Evolutionary conservation across 1,139 yeast species (phyloP).

Genomic region (Dujonia santamariae): DNA sequence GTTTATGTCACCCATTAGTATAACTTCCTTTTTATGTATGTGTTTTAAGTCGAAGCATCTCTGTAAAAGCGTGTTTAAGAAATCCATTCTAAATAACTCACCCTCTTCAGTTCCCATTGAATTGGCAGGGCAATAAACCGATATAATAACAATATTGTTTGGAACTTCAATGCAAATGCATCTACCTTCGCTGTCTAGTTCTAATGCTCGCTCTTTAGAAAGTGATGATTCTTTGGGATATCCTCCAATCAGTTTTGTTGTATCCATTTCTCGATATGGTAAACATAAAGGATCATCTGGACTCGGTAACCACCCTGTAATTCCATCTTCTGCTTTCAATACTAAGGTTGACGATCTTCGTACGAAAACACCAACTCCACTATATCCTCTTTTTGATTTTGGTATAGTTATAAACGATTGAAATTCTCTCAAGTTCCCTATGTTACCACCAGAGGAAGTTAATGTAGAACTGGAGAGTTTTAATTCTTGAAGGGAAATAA

Average conservation of each 20-base stretch:
- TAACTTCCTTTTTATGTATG: slow-evolving; percentile 57
- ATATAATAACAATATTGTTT: slow-evolving; percentile 58
- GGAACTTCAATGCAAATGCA: slow-evolving; percentile 73
- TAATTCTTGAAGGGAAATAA: slow-evolving; percentile 81
- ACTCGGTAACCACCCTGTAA: slow-evolving; percentile 61
- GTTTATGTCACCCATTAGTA: slow-evolving; percentile 87
- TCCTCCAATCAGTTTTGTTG: slow-evolving; percentile 57
- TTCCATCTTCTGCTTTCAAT: slow-evolving; percentile 81
- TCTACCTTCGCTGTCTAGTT: slow-evolving; percentile 82
- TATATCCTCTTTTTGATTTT: slow-evolving; percentile 66
- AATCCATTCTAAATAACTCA: slow-evolving; percentile 55
- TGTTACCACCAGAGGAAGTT: slow-evolving; percentile 24
- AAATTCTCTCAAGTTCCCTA: slow-evolving; percentile 60
- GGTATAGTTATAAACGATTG: slow-evolving; percentile 72
- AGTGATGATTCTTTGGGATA: slow-evolving; percentile 40
- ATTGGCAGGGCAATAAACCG: slow-evolving; percentile 92
- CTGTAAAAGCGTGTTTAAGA: slow-evolving; percentile 54
- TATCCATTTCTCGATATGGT: slow-evolving; percentile 20
- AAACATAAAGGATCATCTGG: slow-evolving; percentile 13
- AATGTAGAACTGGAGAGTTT: slow-evolving; percentile 58
- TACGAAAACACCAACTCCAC: slow-evolving; percentile 88
- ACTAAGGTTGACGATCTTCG: slow-evolving; percentile 46
- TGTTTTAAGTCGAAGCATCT: slow-evolving; percentile 54
- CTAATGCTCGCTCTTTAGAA: slow-evolving; percentile 36
- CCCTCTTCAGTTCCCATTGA: slow-evolving; percentile 72